These are phyloP conservation scores for Corylus americana DNA, from an alignment of 306 rosid species.

Conservation along the genomic window DNA sequence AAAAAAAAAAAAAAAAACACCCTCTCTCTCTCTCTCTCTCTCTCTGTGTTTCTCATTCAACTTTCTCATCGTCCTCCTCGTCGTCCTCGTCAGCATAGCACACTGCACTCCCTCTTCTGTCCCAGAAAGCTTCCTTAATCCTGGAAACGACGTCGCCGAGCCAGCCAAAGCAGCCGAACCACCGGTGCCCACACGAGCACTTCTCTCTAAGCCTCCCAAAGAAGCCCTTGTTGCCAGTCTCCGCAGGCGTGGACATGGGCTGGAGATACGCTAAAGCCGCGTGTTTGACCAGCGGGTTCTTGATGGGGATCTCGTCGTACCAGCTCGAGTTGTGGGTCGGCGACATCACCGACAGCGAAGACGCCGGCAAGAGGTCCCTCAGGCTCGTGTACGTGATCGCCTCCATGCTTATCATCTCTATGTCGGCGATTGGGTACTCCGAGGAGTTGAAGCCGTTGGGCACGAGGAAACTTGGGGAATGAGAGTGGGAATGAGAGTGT, in stretches of 20 bases:
- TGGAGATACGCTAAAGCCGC: slow-evolving; percentile 73
- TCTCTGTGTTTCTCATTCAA: slow-evolving; percentile 21
- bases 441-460: slow-evolving; percentile 25
- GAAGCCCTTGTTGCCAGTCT: slow-evolving; percentile 12
- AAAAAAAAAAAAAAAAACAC: neutral
- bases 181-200: slow-evolving; percentile 21
- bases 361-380: slow-evolving; percentile 45
- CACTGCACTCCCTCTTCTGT: neutral
- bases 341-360: slow-evolving; percentile 18
- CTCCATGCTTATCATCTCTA: slow-evolving; percentile 34
- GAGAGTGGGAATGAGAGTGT: neutral
- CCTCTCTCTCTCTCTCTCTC: neutral
- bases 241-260: slow-evolving; percentile 45
- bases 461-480: slow-evolving; percentile 27
- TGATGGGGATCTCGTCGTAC: slow-evolving; percentile 59
- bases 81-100: slow-evolving; percentile 3
- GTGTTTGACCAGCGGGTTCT: slow-evolving; percentile 65
- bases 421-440: slow-evolving; percentile 25
- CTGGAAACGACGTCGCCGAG: slow-evolving; percentile 21
- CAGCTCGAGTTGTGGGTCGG: slow-evolving; percentile 39
- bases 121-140: neutral
- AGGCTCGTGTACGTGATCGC: slow-evolving; percentile 52
- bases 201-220: slow-evolving; percentile 23
- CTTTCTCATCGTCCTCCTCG: slow-evolving; percentile 10
- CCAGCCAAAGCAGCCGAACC: slow-evolving; percentile 44